phyloP scores from a whole-genome alignment of 1,284 basidiomycete species.

The Cryptococcus neoformans region DNA sequence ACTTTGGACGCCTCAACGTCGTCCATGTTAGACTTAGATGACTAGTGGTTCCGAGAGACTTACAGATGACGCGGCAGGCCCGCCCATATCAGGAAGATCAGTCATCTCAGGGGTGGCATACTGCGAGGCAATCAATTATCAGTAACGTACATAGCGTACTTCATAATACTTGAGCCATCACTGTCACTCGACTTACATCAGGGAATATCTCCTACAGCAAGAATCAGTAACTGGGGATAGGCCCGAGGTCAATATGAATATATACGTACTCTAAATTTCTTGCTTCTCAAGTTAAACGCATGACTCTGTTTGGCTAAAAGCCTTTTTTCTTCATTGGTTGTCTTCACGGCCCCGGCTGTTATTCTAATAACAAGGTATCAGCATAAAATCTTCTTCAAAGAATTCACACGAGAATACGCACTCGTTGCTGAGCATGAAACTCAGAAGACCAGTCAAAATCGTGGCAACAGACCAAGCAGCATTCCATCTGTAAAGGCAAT shows the following conservation, averaged over 20 bases:
- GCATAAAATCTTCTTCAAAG: background rate
- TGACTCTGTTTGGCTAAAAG: conserved; percentile 75
- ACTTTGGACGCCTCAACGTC: conserved; percentile 16
- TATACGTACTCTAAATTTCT: conserved; percentile 61
- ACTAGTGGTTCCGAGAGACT: conserved; percentile 2
- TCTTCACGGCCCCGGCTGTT: conserved; percentile 86
- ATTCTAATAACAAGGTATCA: conserved; percentile 51
- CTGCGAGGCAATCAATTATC: conserved; percentile 46
- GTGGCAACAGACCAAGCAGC: conserved; percentile 48
- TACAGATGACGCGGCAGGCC: conserved; percentile 19
- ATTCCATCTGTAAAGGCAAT: conserved; percentile 37
- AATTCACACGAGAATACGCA: conserved; percentile 15
- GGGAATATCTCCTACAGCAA: conserved; percentile 65
- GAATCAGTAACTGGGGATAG: background rate
- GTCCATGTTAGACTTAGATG: background rate
- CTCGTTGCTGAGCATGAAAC: conserved; percentile 95
- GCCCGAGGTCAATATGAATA: background rate
- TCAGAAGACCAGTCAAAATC: conserved; percentile 88
- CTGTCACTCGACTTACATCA: conserved; percentile 58
- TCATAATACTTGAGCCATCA: background rate
- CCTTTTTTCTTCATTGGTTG: conserved; percentile 74
- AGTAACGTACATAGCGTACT: background rate
- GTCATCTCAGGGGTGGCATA: conserved; percentile 64
- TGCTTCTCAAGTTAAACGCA: conserved; percentile 74
- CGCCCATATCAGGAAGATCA: conserved; percentile 83